These are phyloP conservation scores for Apiospora pterosperma DNA, from an alignment of 2,329 filamentous ascomycete genomes.

Conservation along the genomic window DNA sequence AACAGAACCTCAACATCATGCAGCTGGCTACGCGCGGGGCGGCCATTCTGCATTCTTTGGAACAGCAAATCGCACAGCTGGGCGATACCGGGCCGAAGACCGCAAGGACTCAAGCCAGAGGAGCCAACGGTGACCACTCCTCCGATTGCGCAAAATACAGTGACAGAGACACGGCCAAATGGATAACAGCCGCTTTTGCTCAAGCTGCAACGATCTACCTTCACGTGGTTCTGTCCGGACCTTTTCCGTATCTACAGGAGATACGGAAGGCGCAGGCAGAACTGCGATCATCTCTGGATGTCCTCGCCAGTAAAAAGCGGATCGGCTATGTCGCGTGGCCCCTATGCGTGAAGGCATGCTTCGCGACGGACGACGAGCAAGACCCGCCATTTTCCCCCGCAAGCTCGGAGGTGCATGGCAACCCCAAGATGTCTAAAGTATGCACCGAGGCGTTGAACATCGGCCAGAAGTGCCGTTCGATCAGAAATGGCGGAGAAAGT, in stretches of 20 bases:
- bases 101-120: neutral
- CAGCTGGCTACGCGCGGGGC: neutral
- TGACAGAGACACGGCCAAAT: neutral
- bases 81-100: neutral
- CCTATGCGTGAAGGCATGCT: no score
- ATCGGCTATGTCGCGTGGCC: no score
- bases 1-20: neutral
- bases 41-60: neutral
- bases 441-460: no score
- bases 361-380: no score
- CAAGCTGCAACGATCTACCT: neutral
- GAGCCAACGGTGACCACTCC: neutral
- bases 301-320: no score
- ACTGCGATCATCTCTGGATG: no score
- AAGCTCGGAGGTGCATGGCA: no score
- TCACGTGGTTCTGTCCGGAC: neutral
- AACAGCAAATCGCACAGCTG: neutral
- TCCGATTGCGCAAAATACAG: neutral
- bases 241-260: neutral
- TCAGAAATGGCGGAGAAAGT: no score
- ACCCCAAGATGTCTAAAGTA: no score
- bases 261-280: no score
- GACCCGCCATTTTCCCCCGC: no score
- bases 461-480: no score
- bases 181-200: neutral